Base-by-base conservation (phyloP, 129 eudicot species). In the Flaveria sonorensis region DNA sequence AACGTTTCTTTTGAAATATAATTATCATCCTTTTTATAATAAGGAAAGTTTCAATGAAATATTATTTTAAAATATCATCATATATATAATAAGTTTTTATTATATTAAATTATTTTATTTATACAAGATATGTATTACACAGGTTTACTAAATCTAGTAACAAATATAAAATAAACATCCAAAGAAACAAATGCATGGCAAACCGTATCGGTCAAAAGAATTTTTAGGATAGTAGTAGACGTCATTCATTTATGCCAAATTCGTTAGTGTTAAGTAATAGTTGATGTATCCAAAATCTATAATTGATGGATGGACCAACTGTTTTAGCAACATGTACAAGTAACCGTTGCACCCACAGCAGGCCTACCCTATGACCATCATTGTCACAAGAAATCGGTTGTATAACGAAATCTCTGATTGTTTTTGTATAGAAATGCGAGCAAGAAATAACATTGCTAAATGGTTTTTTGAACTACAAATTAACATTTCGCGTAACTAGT, bases 281-380 rank as follows among this genome's bases (percentile, higher is more conserved):
- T 15, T 36, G 52, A 21, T 36, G 69, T 75, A 56, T 55, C 62
- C 61, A 78, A 53, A 42, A 78, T 69, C 70, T 75, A 43, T 40
- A 23, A 47, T 57, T 57, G 69, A 72, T 73, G 72, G 73, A 61
- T 50, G 74, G 51, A 64, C 73, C 74, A 80, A 80, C 83, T 80
- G 70, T 65, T 65, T 80, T 64, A 66, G 53, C 62, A 64, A 65
- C 79, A 43, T 66, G 28, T 45, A 80, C 84, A 80, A 80, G 84
- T 73, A 66, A 80, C 75, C 51, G 7, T 42, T 40, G 42, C 48
- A 74, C 7, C 40, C 40, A 36, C 40, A 36, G 40, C 40, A 36
- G n/a, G 64, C 72, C 77, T 60, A 60, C 40, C 71, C 82, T 69
- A 24, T 57, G 13, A 15, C 64, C n/a, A 18, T 32, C 32, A 12